Evolutionary conservation across 768 basidiomycete genomes (phyloP), one percentile per base, ranked within the genome.

Genomic region (Boletus rubroflammeus): DNA sequence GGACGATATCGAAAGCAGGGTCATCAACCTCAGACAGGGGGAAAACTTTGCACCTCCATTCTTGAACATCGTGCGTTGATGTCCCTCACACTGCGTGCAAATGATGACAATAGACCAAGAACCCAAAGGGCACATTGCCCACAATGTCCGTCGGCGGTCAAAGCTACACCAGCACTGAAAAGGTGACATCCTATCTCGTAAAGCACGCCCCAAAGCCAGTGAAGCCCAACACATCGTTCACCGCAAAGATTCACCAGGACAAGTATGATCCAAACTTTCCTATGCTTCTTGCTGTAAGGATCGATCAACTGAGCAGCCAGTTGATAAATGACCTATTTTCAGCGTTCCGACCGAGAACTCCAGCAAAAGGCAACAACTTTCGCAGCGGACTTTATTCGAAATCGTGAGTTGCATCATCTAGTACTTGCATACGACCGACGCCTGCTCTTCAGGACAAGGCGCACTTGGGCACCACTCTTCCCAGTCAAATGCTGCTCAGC

Each of bases 191-290:
- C 32, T 75, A 75, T 58, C 70, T 82, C 40, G 65, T 76, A 36
- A 58, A 69, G 47, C 68, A 76, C 51, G 72, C 78, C 6, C 68
- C 74, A 17, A 67, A 58, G 53, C 65, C 70, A 55, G 72, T 72
- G 21, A 56, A 67, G n/a, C 68, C 70, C 10, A 63, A 67, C 6
- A 72, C 75, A 15, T 62, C 67, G 17, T 60, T 75, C n/a, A 71
- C 76, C 56, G 65, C 64, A 35, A 72, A 60, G 50, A 62, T 82
- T 25, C 80, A 82, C 60, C 72, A 75, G 31, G 74, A 77, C 34
- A 69, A 64, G 35, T 64, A 75, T 47, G 80, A 82, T 60, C 80
- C 80, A 49, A 84, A 83, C 73, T 78, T 81, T 57, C 71, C 76
- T n/a, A 44, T 76, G 26, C 54, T 77, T 21, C 69, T 75, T 3